Evolutionary conservation across 768 basidiomycete species (phyloP).

Genomic region (Nidula microcarpa): DNA sequence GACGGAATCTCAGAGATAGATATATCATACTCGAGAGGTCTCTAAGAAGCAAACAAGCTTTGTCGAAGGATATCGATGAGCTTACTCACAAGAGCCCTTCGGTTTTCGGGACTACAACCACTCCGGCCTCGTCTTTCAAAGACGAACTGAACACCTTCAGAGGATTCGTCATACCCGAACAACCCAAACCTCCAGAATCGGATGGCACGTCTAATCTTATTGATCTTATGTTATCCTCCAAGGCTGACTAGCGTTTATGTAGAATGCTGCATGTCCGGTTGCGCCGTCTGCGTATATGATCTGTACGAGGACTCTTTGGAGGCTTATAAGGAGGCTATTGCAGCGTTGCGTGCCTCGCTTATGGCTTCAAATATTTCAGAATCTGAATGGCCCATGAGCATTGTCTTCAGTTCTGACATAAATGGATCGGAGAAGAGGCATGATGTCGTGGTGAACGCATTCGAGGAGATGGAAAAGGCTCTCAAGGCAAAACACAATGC

Average conservation of each 20-base stretch:
- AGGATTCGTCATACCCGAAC: constrained; percentile 57
- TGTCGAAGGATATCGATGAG: constrained; percentile 23
- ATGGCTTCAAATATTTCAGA: constrained; percentile 44
- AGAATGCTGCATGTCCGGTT: constrained; percentile 97
- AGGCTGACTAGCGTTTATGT: background rate
- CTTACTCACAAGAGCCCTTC: constrained; percentile 2
- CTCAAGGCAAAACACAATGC: constrained; percentile 39
- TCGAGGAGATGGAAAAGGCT: constrained; percentile 66
- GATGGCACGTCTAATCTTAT: constrained; percentile 47
- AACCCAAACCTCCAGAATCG: constrained; percentile 58
- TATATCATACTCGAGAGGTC: constrained; percentile 55
- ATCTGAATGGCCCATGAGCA: constrained; percentile 60
- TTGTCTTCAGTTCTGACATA: constrained; percentile 23
- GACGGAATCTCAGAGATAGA: constrained; percentile 58
- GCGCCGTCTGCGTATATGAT: constrained; percentile 89
- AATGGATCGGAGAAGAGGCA: constrained; percentile 18
- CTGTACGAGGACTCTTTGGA: constrained; percentile 74
- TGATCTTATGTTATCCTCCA: too few relatives aligned
- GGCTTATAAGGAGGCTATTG: constrained; percentile 56
- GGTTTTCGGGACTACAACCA: background rate
- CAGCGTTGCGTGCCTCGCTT: constrained; percentile 48
- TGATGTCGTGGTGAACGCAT: constrained; percentile 52
- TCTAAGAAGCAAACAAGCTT: constrained; percentile 38
- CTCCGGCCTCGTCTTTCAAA: constrained; percentile 3
- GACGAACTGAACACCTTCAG: constrained; percentile 28